phyloP scores from a whole-genome alignment of 2,329 filamentous ascomycete species.

The Cladosporium sphaerospermum region DNA sequence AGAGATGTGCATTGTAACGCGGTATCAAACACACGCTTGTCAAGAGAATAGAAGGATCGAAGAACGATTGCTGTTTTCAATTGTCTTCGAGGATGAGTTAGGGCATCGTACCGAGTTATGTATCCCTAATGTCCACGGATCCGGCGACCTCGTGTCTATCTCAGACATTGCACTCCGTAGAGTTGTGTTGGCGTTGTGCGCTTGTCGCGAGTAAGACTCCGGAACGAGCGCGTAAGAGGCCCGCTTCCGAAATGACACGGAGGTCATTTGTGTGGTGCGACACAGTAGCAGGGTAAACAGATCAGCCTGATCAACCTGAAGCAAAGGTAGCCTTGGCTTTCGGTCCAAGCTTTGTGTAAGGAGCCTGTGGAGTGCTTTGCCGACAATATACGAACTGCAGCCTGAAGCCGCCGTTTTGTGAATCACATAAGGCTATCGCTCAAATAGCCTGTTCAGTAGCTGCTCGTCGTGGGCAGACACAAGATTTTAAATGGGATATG shows the following conservation, averaged over 20 bases:
- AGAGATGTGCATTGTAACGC: slow-evolving; percentile 9
- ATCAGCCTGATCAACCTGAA: slow-evolving; percentile 8
- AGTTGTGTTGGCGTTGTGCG: neutral
- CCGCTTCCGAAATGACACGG: slow-evolving; percentile 12
- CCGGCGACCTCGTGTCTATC: neutral
- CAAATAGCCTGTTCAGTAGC: too few relatives aligned
- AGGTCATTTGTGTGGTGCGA: slow-evolving; percentile 3
- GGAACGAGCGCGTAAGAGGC: neutral
- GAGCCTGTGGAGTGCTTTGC: too few relatives aligned
- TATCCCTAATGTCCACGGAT: neutral
- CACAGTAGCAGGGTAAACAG: neutral
- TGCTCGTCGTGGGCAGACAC: too few relatives aligned
- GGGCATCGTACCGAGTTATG: slow-evolving; percentile 3
- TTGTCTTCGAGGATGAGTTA: neutral
- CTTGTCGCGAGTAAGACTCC: slow-evolving; percentile 10
- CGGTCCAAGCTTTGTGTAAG: slow-evolving; percentile 6
- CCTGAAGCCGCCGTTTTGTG: too few relatives aligned
- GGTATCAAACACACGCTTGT: slow-evolving; percentile 6
- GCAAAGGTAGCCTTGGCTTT: slow-evolving; percentile 1
- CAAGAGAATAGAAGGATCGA: neutral
- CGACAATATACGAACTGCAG: too few relatives aligned
- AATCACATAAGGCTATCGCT: too few relatives aligned
- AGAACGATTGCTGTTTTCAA: neutral
- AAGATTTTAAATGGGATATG: too few relatives aligned
- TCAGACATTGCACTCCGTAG: neutral